A percentile compares a stretch with the other conserved stretches of the same genome.
phyloP scores from a whole-genome alignment of 2,329 filamentous ascomycete genomes.

The Hymenoscyphus fraxineus region DNA sequence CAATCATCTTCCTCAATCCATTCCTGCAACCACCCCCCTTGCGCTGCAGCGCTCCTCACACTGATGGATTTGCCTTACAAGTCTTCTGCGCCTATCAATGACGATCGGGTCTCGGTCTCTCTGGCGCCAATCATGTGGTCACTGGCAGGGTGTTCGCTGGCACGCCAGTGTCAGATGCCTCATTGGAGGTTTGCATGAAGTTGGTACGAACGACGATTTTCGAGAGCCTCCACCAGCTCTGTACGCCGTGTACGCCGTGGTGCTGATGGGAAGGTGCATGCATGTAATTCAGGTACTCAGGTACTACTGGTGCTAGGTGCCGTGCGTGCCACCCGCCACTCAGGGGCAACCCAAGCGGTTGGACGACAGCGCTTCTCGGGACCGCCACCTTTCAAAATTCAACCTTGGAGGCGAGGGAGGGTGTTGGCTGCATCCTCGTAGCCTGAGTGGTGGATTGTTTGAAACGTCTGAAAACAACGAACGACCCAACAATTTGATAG shows the following conservation, averaged over 20 bases:
- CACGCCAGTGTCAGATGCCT: not conserved
- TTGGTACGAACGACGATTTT: not conserved
- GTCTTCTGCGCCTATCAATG: not conserved
- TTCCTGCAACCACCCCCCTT: slow-evolving; percentile 9
- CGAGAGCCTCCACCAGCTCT: too few relatives aligned
- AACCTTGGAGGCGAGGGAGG: too few relatives aligned
- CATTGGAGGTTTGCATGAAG: slow-evolving; percentile 1
- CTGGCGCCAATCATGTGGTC: not conserved
- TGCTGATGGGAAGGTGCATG: slow-evolving; percentile 5
- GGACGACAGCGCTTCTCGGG: slow-evolving; percentile 6
- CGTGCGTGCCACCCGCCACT: too few relatives aligned
- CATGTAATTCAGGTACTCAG: not conserved
- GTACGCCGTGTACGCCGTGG: not conserved
- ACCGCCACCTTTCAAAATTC: not conserved
- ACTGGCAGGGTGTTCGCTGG: not conserved
- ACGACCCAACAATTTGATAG: slow-evolving; percentile 10
- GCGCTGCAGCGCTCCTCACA: not conserved
- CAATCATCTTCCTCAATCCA: slow-evolving; percentile 9
- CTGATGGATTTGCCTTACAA: not conserved
- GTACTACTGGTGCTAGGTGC: too few relatives aligned
- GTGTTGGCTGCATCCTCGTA: slow-evolving; percentile 1
- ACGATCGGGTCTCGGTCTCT: not conserved
- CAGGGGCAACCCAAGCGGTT: slow-evolving; percentile 18
- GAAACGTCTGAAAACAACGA: slow-evolving; percentile 12
- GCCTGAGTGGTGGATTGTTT: slow-evolving; percentile 18